These are phyloP conservation scores for Serpula lacrymans DNA, from an alignment of 768 basidiomycete species.

Conservation along the genomic window DNA sequence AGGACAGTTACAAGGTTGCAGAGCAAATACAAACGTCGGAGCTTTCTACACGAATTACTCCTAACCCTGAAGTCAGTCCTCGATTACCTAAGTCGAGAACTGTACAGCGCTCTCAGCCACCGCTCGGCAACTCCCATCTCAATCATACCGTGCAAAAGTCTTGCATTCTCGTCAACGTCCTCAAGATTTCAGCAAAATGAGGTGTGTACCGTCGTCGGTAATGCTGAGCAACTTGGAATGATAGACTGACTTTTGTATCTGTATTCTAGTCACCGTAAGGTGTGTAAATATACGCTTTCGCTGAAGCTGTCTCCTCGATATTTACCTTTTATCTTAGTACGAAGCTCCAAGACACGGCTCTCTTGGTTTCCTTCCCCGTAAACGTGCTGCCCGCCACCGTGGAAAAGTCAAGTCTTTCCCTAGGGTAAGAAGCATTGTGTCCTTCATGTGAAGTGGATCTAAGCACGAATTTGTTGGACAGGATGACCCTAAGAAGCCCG, in stretches of 20 bases:
- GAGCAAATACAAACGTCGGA: too few relatives aligned
- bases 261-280: conserved; percentile 79
- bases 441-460: conserved; percentile 6
- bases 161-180: too few relatives aligned
- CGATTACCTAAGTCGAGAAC: too few relatives aligned
- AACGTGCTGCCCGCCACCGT: conserved; percentile 94
- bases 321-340: conserved; percentile 54
- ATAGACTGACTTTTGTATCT: conserved; percentile 15
- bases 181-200: conserved; percentile 50
- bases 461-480: conserved; percentile 27
- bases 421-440: conserved; percentile 56
- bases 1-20: too few relatives aligned
- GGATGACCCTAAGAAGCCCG: conserved; percentile 99
- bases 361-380: conserved; percentile 94
- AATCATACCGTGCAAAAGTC: too few relatives aligned
- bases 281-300: conserved; percentile 31
- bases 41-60: too few relatives aligned
- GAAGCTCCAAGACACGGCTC: conserved; percentile 99
- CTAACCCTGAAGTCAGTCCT: too few relatives aligned
- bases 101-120: too few relatives aligned
- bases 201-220: conserved; percentile 37
- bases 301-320: conserved; percentile 8
- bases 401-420: conserved; percentile 99
- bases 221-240: background rate
- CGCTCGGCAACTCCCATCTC: too few relatives aligned